Percentiles rank a stretch among this genome's conserved stretches.
Evolutionary conservation across 2,329 filamentous ascomycete species (phyloP).

Genomic region (Hymenoscyphus fructigenus): DNA sequence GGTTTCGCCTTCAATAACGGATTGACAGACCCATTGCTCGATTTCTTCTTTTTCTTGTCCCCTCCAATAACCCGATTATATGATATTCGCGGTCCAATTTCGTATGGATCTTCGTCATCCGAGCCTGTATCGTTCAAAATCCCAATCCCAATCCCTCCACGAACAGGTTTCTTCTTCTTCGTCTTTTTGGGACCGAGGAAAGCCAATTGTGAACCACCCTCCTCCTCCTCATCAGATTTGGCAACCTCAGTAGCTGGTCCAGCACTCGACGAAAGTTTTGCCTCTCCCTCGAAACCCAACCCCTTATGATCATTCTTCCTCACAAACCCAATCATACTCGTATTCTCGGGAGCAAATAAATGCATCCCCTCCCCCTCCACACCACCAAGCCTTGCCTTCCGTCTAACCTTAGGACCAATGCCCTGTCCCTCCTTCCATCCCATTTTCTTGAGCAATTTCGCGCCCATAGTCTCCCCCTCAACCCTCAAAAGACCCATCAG

Average conservation of each 20-base stretch:
- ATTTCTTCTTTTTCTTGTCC: constrained; percentile 76
- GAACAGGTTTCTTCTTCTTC: constrained; percentile 52
- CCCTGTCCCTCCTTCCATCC: constrained; percentile 95
- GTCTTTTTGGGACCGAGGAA: constrained; percentile 22
- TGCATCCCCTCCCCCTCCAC: constrained; percentile 51
- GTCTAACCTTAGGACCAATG: constrained; percentile 80
- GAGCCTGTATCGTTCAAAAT: constrained; percentile 90
- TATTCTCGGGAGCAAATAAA: constrained; percentile 83
- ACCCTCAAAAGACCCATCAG: constrained; percentile 72
- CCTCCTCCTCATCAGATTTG: constrained; percentile 48
- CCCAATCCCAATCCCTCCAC: constrained; percentile 80
- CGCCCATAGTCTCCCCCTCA: constrained; percentile 80
- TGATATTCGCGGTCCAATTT: constrained; percentile 84
- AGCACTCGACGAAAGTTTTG: constrained; percentile 45
- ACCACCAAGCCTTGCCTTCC: constrained; percentile 68
- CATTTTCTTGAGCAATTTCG: constrained; percentile 84
- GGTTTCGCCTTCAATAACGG: constrained; percentile 65
- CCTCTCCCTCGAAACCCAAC: constrained; percentile 64
- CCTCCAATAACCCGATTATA: constrained; percentile 81
- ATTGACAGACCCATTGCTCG: constrained; percentile 56
- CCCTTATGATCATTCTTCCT: constrained; percentile 70
- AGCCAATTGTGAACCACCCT: constrained; percentile 40
- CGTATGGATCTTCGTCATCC: constrained; percentile 92
- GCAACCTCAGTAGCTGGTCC: constrained; percentile 31
- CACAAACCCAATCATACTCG: constrained; percentile 63